Conservation (phyloP, 495 filamentous ascomycete genomes). For the Penicillium cinerascens region DNA sequence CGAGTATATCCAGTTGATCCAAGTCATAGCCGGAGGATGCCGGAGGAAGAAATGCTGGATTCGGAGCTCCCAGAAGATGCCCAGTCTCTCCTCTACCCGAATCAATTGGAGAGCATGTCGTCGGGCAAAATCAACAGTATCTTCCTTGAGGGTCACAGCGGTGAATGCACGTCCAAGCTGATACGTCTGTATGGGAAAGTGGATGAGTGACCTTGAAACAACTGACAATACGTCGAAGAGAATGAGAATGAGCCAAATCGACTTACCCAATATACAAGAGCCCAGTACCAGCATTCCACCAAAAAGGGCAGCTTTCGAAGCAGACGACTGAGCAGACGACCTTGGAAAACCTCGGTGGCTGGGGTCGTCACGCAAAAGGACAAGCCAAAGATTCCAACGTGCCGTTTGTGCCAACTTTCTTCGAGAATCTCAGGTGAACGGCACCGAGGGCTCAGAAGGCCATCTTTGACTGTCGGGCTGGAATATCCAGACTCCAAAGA, state of each 20-base stretch:
- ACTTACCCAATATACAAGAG: constrained; percentile 60
- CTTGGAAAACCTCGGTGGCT: constrained; percentile 51
- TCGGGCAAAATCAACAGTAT: constrained; percentile 54
- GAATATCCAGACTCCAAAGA: constrained; percentile 30
- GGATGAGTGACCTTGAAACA: background rate
- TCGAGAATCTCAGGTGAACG: constrained; percentile 28
- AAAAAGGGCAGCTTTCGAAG: constrained; percentile 70
- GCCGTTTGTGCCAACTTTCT: constrained; percentile 40
- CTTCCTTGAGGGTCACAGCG: constrained; percentile 55
- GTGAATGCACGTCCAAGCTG: constrained; percentile 62
- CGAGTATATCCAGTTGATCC: constrained; percentile 66
- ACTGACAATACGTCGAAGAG: background rate
- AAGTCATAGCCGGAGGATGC: constrained; percentile 40
- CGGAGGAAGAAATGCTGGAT: constrained; percentile 55
- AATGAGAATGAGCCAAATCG: background rate
- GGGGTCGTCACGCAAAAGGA: constrained; percentile 46
- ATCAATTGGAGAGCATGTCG: constrained; percentile 57
- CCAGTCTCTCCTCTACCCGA: constrained; percentile 48
- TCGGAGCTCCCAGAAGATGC: constrained; percentile 54
- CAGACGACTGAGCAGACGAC: constrained; percentile 53
- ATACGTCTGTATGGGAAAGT: constrained; percentile 45
- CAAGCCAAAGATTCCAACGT: constrained; percentile 33
- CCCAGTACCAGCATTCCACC: constrained; percentile 81
- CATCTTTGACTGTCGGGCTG: constrained; percentile 32
- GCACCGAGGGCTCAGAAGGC: constrained; percentile 19